Base-by-base conservation (phyloP, 805 yeast species). In the Debaryomyces hansenii region DNA sequence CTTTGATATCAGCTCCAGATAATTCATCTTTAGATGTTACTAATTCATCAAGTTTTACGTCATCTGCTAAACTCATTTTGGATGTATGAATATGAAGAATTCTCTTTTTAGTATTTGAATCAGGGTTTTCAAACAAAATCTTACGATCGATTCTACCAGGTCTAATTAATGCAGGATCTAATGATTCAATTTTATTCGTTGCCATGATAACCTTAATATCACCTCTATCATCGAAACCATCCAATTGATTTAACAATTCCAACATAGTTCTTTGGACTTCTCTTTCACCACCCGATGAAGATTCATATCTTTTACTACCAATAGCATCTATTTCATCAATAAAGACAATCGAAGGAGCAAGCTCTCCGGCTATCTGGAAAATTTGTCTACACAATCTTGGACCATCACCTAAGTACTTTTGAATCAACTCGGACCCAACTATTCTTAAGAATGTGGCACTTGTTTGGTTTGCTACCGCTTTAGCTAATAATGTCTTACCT, bases 241-340 rank as follows among this genome's bases (percentile, higher is more conserved):
- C 98, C 59, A 92, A 79, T 70, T 92, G 98, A 67, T 92, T 92
- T 61, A 92, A 79, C 60, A 92, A 74, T 71, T 91, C 98, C 79
- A 91, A 77, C 98, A 91, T 92, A 32, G 98, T 92, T 75, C 98
- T 84, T 74, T 92, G 98, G 53, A 92, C 89, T 71, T 92, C 98
- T 57, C 96, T 82, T 71, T 92, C 98, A 63, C 98, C 98, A 37
- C 98, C 97, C 16, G 96, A 85, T 57, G 92, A 96, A 16, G 97
- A 90, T 49, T 92, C 97, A 67, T 92, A 91, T 69, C 99, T 84
- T 67, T 92, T 92, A n/a, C 96, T 87, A 69, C 99, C 99, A 64
- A 94, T 94, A 38, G 99, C 98, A 70, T 94, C 99, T 62, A 94
- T 92, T 74, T 94, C 99, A 72, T 94, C 99, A 55, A 94, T 94